Conservation (phyloP, 257 asterid species). For the Hygrophila difformis region DNA sequence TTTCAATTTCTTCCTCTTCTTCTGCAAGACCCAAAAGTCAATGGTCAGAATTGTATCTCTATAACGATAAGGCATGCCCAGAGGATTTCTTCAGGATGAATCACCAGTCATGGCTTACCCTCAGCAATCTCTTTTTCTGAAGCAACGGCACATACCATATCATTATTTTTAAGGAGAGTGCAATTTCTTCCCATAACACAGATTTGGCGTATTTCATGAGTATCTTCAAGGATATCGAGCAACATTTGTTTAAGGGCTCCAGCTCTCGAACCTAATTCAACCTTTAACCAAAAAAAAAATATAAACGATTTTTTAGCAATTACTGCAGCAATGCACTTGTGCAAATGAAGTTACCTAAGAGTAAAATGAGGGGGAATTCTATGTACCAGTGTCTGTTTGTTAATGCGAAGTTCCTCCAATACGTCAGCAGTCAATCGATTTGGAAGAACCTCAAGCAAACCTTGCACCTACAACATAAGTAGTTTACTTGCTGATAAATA, state of each 20-base stretch:
- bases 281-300: slow-evolving; percentile 29
- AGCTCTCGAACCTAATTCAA: slow-evolving; percentile 91
- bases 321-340: slow-evolving; percentile 3
- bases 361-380: not conserved
- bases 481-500: not conserved
- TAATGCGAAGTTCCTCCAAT: slow-evolving; percentile 88
- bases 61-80: slow-evolving; percentile 5
- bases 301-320: slow-evolving; percentile 1
- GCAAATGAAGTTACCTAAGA: not conserved
- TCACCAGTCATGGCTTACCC: slow-evolving; percentile 34
- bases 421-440: slow-evolving; percentile 83
- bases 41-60: slow-evolving; percentile 14
- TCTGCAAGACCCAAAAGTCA: slow-evolving; percentile 42
- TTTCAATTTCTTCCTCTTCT: slow-evolving; percentile 98
- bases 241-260: slow-evolving; percentile 96
- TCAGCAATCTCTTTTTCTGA: slow-evolving; percentile 82
- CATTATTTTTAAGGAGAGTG: slow-evolving; percentile 47
- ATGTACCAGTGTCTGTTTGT: slow-evolving; percentile 86
- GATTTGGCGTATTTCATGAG: slow-evolving; percentile 84
- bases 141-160: slow-evolving; percentile 70
- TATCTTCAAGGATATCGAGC: slow-evolving; percentile 96
- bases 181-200: slow-evolving; percentile 96
- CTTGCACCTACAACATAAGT: slow-evolving; percentile 61
- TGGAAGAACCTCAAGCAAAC: slow-evolving; percentile 91
- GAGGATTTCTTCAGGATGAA: slow-evolving; percentile 11